Conservation (phyloP, 306 rosid species). For the Rosa multiflora region DNA sequence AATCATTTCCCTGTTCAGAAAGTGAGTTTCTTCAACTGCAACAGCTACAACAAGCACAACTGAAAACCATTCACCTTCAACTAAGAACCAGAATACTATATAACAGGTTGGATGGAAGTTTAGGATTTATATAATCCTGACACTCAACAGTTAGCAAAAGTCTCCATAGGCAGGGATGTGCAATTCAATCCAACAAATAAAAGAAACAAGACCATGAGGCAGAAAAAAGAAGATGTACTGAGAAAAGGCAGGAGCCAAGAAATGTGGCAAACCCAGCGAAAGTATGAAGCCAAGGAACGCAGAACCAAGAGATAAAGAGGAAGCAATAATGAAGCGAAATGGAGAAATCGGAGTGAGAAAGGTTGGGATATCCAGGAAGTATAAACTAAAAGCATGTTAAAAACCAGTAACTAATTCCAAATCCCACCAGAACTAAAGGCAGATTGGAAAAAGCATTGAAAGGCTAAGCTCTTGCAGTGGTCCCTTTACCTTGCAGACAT, state of each 20-base stretch:
- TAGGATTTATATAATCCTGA: constrained; percentile 1
- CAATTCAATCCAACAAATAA: neutral
- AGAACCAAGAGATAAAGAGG: constrained; percentile 23
- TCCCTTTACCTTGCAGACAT: constrained; percentile 98
- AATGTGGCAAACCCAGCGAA: constrained; percentile 18
- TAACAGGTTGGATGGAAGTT: neutral
- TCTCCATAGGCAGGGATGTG: constrained; percentile 1
- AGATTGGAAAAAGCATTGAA: constrained; percentile 49
- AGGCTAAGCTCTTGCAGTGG: constrained; percentile 46
- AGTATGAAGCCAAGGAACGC: constrained; percentile 23
- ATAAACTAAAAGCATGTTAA: constrained; percentile 12
- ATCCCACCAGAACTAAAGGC: constrained; percentile 43
- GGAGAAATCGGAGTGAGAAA: constrained; percentile 3
- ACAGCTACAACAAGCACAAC: constrained; percentile 11
- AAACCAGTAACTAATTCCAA: constrained; percentile 28
- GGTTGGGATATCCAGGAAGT: constrained; percentile 23
- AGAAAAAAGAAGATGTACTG: constrained; percentile 18
- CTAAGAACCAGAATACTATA: constrained; percentile 10
- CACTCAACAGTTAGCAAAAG: constrained; percentile 13
- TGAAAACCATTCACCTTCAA: constrained; percentile 18
- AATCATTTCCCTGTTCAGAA: constrained; percentile 16
- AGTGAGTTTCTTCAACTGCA: constrained; percentile 16
- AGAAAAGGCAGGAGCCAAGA: constrained; percentile 22
- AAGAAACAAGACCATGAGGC: constrained; percentile 11
- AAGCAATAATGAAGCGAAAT: constrained; percentile 24